Conservation (phyloP, 192 early-diverging fungal species). For the Geranomyces michiganensis region DNA sequence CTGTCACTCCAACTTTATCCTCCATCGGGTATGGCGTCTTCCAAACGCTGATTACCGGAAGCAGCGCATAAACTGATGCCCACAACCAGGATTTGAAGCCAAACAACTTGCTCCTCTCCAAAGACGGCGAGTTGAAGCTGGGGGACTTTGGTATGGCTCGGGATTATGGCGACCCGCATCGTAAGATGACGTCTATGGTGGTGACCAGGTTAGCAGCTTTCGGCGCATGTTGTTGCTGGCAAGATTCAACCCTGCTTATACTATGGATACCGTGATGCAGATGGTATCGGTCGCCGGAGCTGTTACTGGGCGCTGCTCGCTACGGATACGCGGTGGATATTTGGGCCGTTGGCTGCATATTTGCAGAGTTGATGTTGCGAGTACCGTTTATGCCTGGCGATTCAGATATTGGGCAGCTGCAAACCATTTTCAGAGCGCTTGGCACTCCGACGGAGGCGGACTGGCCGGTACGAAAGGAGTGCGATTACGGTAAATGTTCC, state of each 20-base stretch:
- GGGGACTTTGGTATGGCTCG: conserved; percentile 99
- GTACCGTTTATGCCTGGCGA: conserved; percentile 86
- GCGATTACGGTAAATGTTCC: too few species aligned
- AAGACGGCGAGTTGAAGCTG: conserved; percentile 90
- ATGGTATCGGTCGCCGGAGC: conserved; percentile 97
- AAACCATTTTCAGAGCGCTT: conserved; percentile 78
- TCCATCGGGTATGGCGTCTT: conserved; percentile 65
- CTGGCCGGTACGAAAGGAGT: conserved; percentile 72
- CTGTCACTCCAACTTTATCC: conserved; percentile 85
- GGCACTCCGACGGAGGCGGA: conserved; percentile 81
- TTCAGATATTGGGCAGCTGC: conserved; percentile 87
- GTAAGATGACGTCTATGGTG: conserved; percentile 89
- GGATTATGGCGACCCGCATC: conserved; percentile 83
- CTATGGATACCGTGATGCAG: conserved; percentile 37
- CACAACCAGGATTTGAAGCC: conserved; percentile 55
- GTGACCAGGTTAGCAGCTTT: conserved; percentile 70
- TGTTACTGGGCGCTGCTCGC: conserved; percentile 84
- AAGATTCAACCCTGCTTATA: background rate
- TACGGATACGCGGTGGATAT: conserved; percentile 92
- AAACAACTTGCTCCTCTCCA: conserved; percentile 61
- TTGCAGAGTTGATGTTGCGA: conserved; percentile 94
- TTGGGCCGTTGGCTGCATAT: conserved; percentile 97
- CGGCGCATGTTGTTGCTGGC: background rate
- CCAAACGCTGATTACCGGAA: conserved; percentile 38
- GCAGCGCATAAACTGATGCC: background rate